These are phyloP conservation scores for Trichoderma endophyticum DNA, from an alignment of 2,329 filamentous ascomycete species.

Conservation along the genomic window DNA sequence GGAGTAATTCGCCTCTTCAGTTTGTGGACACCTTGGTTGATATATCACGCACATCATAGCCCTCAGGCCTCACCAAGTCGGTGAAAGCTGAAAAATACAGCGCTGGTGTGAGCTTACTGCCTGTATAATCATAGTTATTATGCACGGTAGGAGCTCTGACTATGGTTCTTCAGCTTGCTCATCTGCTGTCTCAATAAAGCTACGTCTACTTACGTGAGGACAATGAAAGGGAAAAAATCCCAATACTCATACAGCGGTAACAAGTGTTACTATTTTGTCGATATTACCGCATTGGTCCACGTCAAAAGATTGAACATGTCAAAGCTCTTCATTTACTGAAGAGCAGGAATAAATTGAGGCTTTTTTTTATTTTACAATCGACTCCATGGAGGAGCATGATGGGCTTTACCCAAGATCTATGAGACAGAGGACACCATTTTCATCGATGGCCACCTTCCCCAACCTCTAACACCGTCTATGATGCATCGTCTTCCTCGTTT, in stretches of 20 bases:
- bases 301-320: constrained; percentile 23
- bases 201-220: background rate
- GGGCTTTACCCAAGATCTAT: constrained; percentile 35
- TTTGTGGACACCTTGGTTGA: constrained; percentile 10
- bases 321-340: constrained; percentile 34
- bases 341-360: constrained; percentile 39
- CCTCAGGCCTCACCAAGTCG: constrained; percentile 10
- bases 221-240: background rate
- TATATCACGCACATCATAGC: constrained; percentile 15
- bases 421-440: constrained; percentile 33
- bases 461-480: constrained; percentile 42
- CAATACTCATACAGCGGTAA: background rate
- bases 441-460: constrained; percentile 31
- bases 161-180: background rate
- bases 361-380: constrained; percentile 46
- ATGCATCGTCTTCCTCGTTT: constrained; percentile 36
- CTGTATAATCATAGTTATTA: background rate
- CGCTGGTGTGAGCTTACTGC: background rate
- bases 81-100: background rate
- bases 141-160: background rate
- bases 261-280: background rate
- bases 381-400: constrained; percentile 34
- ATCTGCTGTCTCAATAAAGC: background rate
- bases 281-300: background rate
- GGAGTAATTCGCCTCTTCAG: constrained; percentile 18